Evolutionary conservation across 176 grass and related monocot species (phyloP), one percentile per base, ranked within the genome.

Genomic region (Oryza rufipogon): DNA sequence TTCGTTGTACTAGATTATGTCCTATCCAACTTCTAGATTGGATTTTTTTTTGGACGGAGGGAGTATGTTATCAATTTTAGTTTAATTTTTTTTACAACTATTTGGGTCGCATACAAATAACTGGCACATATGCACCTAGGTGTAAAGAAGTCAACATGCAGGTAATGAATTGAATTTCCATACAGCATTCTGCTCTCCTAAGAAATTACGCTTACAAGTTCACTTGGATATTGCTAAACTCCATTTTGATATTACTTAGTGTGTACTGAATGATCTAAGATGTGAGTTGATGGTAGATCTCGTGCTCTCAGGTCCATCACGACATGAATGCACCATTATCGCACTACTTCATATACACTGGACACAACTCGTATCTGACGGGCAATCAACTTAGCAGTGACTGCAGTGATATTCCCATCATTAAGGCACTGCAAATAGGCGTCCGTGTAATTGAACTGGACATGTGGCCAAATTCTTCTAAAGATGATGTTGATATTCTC

Each of bases 361-460:
- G 96, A 16, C 96, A 98, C 85, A 98, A 98, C 85, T 98, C 91
- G 6, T 98, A 94, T 58, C 88, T 98, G 75, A 96, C 96, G 1
- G 96, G 96, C 9, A 98, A 98, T 78, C 96, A 98, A 70, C 96
- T 98, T 46, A 98, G 96, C 88, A 96, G 96, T 80, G 96, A 98
- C 71, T 98, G 96, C 80, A 94, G 96, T 86, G 96, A 98, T 86
- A 83, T 48, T 69, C 96, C 96, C 28, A 98, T 98, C 34, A 94
- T 98, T 76, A 98, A 96, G 89, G 96, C 96, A 65, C 83, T 98
- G 38, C 85, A 95, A 84, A 80, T 75, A 87, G 96, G 96, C 17
- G 93, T 98, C 23, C 92, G 96, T 56, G 96, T 98, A 56, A 95
- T 98, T 87, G 96, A 98, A 75, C 77, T 98, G 78, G 96, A 96